Percentiles rank a stretch among this genome's conserved stretches.
phyloP scores from a whole-genome alignment of 2,329 filamentous ascomycete genomes.

The Penicillium decumbens region DNA sequence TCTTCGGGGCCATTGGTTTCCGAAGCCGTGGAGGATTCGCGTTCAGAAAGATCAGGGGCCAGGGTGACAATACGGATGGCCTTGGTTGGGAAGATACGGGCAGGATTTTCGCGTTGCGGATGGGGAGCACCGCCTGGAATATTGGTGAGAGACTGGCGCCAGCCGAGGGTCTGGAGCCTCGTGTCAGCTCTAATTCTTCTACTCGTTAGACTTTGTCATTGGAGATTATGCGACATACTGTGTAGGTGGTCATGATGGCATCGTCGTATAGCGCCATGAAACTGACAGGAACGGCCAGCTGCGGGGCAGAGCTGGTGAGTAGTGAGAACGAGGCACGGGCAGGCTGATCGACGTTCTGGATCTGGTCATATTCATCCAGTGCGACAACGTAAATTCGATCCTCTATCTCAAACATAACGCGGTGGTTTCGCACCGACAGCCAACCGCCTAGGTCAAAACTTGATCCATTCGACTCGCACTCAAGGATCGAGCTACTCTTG shows the following conservation, averaged over 20 bases:
- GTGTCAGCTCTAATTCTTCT: slow-evolving; percentile 12
- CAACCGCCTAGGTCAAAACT: slow-evolving; percentile 47
- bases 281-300: slow-evolving; percentile 43
- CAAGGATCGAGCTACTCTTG: slow-evolving; percentile 34
- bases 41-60: slow-evolving; percentile 27
- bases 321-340: slow-evolving; percentile 31
- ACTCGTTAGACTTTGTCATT: neutral
- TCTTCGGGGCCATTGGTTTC: neutral
- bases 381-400: slow-evolving; percentile 43
- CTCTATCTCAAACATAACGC: slow-evolving; percentile 44
- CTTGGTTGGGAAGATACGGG: slow-evolving; percentile 39
- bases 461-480: slow-evolving; percentile 40
- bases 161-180: slow-evolving; percentile 28
- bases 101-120: slow-evolving; percentile 20
- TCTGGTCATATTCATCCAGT: slow-evolving; percentile 33
- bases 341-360: slow-evolving; percentile 21
- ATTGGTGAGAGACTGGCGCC: slow-evolving; percentile 22
- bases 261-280: slow-evolving; percentile 49
- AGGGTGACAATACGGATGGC: slow-evolving; percentile 40
- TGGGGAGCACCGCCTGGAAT: slow-evolving; percentile 14
- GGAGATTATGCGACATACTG: slow-evolving; percentile 23
- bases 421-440: slow-evolving; percentile 42
- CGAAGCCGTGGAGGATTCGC: slow-evolving; percentile 1
- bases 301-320: slow-evolving; percentile 35
- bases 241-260: slow-evolving; percentile 46